A percentile compares a stretch with the other conserved stretches of the same genome.
These are phyloP conservation scores for Sphagnurus paluster DNA, from an alignment of 1,284 basidiomycete genomes.

Conservation along the genomic window DNA sequence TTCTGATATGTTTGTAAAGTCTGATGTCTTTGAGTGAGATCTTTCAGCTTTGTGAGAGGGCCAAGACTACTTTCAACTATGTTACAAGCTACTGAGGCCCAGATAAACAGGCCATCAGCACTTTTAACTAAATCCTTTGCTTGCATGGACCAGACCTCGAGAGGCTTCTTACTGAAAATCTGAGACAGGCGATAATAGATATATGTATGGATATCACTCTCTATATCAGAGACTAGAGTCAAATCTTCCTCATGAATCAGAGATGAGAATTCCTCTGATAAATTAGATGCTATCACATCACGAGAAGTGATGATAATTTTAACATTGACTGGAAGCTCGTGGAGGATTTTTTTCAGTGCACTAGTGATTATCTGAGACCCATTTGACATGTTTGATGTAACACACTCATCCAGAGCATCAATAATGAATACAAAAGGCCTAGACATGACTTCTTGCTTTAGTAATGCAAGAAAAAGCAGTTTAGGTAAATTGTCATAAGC, in stretches of 20 bases:
- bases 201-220: background rate
- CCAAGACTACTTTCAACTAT: background rate
- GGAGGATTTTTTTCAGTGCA: background rate
- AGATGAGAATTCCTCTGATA: background rate
- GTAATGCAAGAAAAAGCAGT: background rate
- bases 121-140: background rate
- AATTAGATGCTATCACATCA: background rate
- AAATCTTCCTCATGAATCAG: background rate
- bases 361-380: background rate
- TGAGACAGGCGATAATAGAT: background rate
- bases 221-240: background rate
- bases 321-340: background rate
- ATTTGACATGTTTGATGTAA: background rate
- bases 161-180: background rate
- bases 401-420: conserved; percentile 9
- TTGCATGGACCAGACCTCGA: background rate
- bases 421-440: background rate
- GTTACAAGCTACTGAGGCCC: background rate
- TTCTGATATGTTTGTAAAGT: background rate
- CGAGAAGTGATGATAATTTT: conserved; percentile 4
- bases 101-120: conserved; percentile 2
- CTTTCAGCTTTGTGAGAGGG: no score
- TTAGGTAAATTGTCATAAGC: background rate
- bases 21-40: background rate
- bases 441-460: background rate